phyloP scores from a whole-genome alignment of 2,329 filamentous ascomycete species.

The Coniosporium uncinatum region DNA sequence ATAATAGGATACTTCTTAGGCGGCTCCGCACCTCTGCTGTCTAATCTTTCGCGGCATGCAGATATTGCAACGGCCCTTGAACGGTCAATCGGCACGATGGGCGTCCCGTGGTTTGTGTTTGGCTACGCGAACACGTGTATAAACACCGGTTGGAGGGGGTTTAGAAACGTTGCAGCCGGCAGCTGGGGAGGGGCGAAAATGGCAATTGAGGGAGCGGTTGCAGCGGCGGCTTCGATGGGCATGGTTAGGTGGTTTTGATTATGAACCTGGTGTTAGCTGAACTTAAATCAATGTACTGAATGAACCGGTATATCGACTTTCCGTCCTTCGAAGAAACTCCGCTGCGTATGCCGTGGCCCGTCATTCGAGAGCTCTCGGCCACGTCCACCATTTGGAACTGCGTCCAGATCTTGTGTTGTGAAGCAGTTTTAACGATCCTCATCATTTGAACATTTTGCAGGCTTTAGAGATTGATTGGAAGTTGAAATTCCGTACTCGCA shows the following conservation, averaged over 20 bases:
- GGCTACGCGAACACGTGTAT: slow-evolving; percentile 5
- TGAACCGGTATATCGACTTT: too few relatives aligned
- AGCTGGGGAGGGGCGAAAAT: background rate
- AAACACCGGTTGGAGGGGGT: background rate
- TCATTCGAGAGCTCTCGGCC: too few relatives aligned
- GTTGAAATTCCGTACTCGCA: too few relatives aligned
- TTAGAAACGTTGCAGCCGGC: background rate
- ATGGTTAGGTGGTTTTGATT: background rate
- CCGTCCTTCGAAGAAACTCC: too few relatives aligned
- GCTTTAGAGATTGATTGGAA: too few relatives aligned
- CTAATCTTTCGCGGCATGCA: background rate
- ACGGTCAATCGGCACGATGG: slow-evolving; percentile 5
- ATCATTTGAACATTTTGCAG: too few relatives aligned
- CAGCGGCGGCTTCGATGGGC: background rate
- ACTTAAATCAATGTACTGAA: too few relatives aligned
- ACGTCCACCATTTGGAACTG: too few relatives aligned
- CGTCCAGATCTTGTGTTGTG: too few relatives aligned
- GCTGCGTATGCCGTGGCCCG: too few relatives aligned
- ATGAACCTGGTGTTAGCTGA: too few relatives aligned
- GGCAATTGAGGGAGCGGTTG: background rate
- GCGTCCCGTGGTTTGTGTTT: slow-evolving; percentile 4
- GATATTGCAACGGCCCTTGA: background rate
- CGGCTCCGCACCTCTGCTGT: slow-evolving; percentile 6
- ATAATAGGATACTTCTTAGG: slow-evolving; percentile 7
- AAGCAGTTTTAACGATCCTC: too few relatives aligned